phyloP scores from a whole-genome alignment of 2,329 filamentous ascomycete species.

The Hypoxylon sp. region DNA sequence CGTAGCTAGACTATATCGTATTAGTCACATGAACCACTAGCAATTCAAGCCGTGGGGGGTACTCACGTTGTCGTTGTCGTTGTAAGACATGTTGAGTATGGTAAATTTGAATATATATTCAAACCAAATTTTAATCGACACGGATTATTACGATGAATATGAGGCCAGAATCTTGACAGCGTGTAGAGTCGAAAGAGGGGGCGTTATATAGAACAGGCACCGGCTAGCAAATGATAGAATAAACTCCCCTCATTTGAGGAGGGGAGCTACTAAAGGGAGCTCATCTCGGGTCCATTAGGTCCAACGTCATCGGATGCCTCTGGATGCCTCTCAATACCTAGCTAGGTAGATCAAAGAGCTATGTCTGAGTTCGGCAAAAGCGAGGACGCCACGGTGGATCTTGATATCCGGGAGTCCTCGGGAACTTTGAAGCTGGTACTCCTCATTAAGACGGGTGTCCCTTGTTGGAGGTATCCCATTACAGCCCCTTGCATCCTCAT shows the following conservation, averaged over 20 bases:
- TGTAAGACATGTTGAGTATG: constrained; percentile 61
- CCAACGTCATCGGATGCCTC: constrained; percentile 35
- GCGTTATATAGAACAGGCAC: constrained; percentile 45
- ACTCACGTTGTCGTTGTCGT: constrained; percentile 59
- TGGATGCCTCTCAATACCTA: constrained; percentile 26
- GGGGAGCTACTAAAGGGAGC: constrained; percentile 42
- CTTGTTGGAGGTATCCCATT: constrained; percentile 34
- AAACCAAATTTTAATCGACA: background rate
- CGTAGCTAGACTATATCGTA: constrained; percentile 45
- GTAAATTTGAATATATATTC: constrained; percentile 5
- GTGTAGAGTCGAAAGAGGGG: constrained; percentile 18
- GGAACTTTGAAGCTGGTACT: constrained; percentile 20
- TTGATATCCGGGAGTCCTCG: constrained; percentile 20
- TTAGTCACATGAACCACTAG: constrained; percentile 25
- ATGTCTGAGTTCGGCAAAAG: constrained; percentile 39
- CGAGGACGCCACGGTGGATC: constrained; percentile 40
- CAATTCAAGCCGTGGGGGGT: background rate
- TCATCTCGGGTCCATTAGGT: constrained; percentile 20
- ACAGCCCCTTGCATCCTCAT: constrained; percentile 39
- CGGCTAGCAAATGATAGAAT: constrained; percentile 19
- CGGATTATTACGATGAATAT: background rate
- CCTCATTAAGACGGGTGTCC: constrained; percentile 14
- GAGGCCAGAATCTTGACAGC: background rate
- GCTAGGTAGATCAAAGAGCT: constrained; percentile 36
- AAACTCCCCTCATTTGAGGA: constrained; percentile 33